Evolutionary conservation across 1,284 basidiomycete genomes (phyloP), one percentile per base, ranked within the genome.

Genomic region (Rugosomyces carneus): DNA sequence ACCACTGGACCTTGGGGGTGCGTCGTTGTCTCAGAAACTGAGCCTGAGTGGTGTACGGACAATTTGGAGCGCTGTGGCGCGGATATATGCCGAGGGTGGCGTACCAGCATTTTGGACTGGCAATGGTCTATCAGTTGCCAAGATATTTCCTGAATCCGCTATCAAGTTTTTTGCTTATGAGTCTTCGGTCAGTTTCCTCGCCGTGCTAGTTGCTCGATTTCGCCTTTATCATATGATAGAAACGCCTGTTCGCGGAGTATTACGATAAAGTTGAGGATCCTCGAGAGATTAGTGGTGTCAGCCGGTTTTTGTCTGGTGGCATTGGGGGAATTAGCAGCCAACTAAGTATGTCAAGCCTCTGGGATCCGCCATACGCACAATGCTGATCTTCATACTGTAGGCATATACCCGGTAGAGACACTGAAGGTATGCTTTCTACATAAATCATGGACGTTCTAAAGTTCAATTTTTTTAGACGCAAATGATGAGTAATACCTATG

Each of bases 151-250:
- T 24, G 94, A 98, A 71, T 93, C 89, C 36, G 96, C 96, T 15
- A 98, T 99, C 78, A 99, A 98, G 68, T 99, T 99, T 69, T 83
- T 96, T 57, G 69, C 89, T 5, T 99, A 98, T 66, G 96, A 99
- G 68, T 89, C 90, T 52, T 83, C 89, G 44, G 89, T 91, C 57
- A 66, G 81, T 54, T 46, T 52, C 47, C 45, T 47, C 49, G 51
- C 23, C 34, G 32, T 39, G 39, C 19, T 37, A 37, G 21, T 32
- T 36, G 40, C 38, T 18, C 50, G 26, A 45, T 24, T 19, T 15
- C 35, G 29, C 13, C 45, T 50, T 19, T 49, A 24, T 45, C 44
- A 16, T 24, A 53, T 35, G 44, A 48, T 55, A 93, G 80, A 99
- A 99, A 84, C 85, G 88, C 8, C 78, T 92, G 49, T 94, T 99